These are phyloP conservation scores for Cladosporium cucumerinum DNA, from an alignment of 2,329 filamentous ascomycete genomes.

Conservation along the genomic window DNA sequence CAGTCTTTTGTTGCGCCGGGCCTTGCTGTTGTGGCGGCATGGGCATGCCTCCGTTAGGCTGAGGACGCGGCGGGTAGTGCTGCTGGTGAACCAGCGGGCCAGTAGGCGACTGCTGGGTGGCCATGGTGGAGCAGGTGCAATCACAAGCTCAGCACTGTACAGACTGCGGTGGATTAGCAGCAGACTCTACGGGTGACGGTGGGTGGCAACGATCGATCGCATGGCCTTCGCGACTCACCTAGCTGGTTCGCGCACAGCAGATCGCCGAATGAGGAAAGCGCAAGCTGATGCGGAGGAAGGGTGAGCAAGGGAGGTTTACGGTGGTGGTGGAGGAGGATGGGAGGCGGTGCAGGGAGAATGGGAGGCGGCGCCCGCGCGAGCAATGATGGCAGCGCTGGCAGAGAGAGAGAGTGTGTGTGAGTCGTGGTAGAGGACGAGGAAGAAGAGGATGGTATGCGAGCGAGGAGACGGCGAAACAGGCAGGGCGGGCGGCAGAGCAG, in stretches of 20 bases:
- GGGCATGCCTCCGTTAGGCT: conserved; percentile 49
- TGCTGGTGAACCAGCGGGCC: conserved; percentile 62
- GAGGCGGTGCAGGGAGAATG: neutral
- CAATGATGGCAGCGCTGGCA: conserved; percentile 13
- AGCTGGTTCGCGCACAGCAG: conserved; percentile 15
- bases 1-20: conserved; percentile 58
- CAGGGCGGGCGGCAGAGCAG: conserved; percentile 12
- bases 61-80: conserved; percentile 64
- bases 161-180: neutral
- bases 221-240: conserved; percentile 15
- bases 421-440: neutral
- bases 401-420: conserved; percentile 17
- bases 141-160: neutral
- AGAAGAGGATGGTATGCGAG: conserved; percentile 10
- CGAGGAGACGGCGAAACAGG: conserved; percentile 16
- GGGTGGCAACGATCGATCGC: neutral
- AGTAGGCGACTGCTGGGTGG: conserved; percentile 68
- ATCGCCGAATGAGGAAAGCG: conserved; percentile 14
- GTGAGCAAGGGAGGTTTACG: neutral
- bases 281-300: neutral
- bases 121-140: conserved; percentile 25
- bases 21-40: conserved; percentile 38
- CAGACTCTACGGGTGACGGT: neutral
- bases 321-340: neutral
- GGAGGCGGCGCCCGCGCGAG: neutral